Evolutionary conservation across 2,329 filamentous ascomycete genomes (phyloP), one percentile per base, ranked within the genome.

Genomic region (Alternaria gaisen): DNA sequence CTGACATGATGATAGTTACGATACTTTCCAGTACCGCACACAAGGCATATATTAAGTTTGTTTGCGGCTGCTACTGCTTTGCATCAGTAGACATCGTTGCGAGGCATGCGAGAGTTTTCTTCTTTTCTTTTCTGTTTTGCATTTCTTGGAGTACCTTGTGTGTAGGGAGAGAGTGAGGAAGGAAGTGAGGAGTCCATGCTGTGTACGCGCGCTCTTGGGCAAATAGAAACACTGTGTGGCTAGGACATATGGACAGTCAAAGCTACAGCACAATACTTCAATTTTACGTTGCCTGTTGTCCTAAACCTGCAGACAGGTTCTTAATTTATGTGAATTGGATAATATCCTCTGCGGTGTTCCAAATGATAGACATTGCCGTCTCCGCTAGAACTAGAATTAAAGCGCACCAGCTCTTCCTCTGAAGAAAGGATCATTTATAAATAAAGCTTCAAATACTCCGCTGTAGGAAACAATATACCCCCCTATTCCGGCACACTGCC

Each of bases 21-120:
- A 93, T 80, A 92, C 91, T 64, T 94, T 93, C 82, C 91, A 94
- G 82, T 94, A 94, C 81, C 88, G 92, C 73, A 94, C 92, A 36
- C 91, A 94, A 80, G 92, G 91, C 69, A 94, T 94, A 80, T 94
- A 94, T 80, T 94, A 86, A 80, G 58, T 50, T 51, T 43, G 40
- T 14, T 36, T 36, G 32, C 28, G 28, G 28, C 32, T 36, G 32
- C 32, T 36, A 16, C 30, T 46, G 26, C 22, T 56, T 56, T 43
- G 30, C 24, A 36, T 38, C 26, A 22, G 24, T 24, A 10, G 26
- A 42, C 6, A 4, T 36, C 11, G 12, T 36, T 36, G 32, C 32
- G 32, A 42, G 14, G 40, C 40, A 24, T 24, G 9, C 40, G 40
- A 42, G 18, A 20, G 0, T 9, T 22, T 41, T 41, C 5, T 42